Base-by-base conservation (phyloP, 495 filamentous ascomycete species). In the Xylona heveae region DNA sequence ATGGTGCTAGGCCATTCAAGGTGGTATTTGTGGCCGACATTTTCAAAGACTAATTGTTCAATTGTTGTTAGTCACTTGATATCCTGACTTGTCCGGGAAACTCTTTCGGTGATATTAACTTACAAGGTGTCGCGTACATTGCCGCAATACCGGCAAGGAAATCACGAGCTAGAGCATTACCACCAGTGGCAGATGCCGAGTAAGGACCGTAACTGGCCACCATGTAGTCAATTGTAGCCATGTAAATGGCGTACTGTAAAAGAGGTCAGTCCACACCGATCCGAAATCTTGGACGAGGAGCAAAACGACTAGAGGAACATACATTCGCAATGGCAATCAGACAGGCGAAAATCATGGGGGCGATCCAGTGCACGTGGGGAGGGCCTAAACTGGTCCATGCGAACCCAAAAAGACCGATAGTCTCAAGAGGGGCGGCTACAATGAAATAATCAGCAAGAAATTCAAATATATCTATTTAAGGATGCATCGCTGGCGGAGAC, bases 81-180 rank as follows among this genome's bases (percentile, higher is more conserved):
- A n/a, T n/a, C n/a, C n/a, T n/a, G n/a, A n/a, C n/a, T n/a, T n/a
- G n/a, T n/a, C n/a, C n/a, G 6, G 13, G 6, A 33, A 39, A 33
- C 18, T 17, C 14, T 33, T 21, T 13, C 17, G 20, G 33, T 30
- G n/a, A 46, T 36, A 19, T 55, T 65, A 12, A 45, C 31, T 32
- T 53, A 77, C 55, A 75, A 82, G 4, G 78, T 0, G 70, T 78
- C 0, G 78, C 77, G 1, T 67, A 69, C 23, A 79, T 59, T 7
- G 78, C 81, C 19, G 80, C 57, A 5, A 80, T 61, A 57, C 80
- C 80, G 33, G 80, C 80, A 7, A 90, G 54, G 54, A 90, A 78
- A 48, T 90, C 80, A 40, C 80, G 64, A 30, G 78, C 58, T 64
- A 62, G 76, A 36, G 70, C 73, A 41, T 78, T 78, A 26, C 73